Conservation (phyloP, 139 green algal genomes). For the Coelastrella sp. region DNA sequence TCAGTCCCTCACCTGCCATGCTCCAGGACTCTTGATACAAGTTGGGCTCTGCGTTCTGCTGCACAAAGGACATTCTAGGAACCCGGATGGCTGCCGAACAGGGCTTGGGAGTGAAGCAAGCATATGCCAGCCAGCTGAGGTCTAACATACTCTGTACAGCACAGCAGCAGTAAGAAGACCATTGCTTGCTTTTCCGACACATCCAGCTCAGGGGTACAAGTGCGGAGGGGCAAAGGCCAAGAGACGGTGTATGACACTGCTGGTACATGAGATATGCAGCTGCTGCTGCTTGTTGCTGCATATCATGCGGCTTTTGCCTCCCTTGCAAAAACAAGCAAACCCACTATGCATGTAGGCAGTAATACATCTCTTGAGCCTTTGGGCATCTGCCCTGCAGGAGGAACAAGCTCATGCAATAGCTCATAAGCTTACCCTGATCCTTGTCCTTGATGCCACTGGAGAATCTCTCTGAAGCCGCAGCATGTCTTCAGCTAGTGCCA, state of each 20-base stretch:
- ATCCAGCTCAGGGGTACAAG: neutral
- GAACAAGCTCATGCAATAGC: neutral
- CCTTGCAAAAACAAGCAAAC: too few species aligned
- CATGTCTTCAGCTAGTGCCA: conserved; percentile 8
- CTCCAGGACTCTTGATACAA: neutral
- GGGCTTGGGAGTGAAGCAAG: neutral
- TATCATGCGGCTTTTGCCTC: too few species aligned
- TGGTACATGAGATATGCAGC: too few species aligned
- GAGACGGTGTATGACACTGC: too few species aligned
- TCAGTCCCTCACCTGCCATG: conserved; percentile 24
- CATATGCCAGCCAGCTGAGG: neutral
- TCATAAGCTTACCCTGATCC: neutral
- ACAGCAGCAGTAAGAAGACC: neutral
- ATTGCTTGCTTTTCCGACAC: neutral
- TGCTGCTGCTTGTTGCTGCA: too few species aligned
- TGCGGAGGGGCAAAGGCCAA: too few species aligned
- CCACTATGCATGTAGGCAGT: neutral
- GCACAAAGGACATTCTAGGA: too few species aligned
- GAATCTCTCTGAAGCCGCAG: neutral
- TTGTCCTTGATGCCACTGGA: neutral
- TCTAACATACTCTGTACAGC: conserved; percentile 12
- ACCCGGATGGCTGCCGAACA: neutral
- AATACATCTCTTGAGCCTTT: neutral
- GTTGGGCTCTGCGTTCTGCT: too few species aligned
- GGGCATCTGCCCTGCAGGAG: neutral